Base-by-base conservation (phyloP, 1,139 yeast species). In the Meyerozyma athensensis region DNA sequence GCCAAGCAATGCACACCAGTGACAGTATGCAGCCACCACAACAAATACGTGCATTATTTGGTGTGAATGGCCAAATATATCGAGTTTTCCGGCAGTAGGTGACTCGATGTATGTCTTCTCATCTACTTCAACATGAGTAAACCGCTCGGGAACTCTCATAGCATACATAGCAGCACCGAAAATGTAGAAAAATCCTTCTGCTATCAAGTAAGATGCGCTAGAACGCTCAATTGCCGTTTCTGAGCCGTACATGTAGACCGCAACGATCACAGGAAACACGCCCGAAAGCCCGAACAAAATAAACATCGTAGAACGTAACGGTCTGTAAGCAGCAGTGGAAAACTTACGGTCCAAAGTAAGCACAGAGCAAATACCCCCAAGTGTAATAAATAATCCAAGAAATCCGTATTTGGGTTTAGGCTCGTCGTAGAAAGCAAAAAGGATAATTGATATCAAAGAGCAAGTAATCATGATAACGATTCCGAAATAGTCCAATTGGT, bases 11-110 rank as follows among this genome's bases (percentile, higher is more conserved):
- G 83, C 95, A 39, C 53, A 65, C 61, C 84, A 78, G 59, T 89
- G 97, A 43, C 84, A 81, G 41, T 64, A 66, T 0, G 95, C 95
- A 4, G 96, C 96, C 6, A 80, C 49, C 0, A 89, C 92, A 3
- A 90, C 96, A 52, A 85, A 61, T 3, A 85, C 61, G 56, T 89
- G 97, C 56, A 89, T 89, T 17, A 89, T 74, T 56, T 90, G 97
- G 56, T 89, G 97, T 3, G 95, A 84, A 47, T 86, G 85, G 1
- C 96, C 96, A 63, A 78, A 71, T 10, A 79, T 55, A 50, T 89
- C 96, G 54, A 75, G 84, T 19, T 41, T 63, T 3, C 72, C 74
- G 0, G 52, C 42, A 4, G 40, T 28, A 2, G 63, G 56, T 8
- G 39, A 28, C 9, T 28, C 18, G 9, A 12, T 24, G 28, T 36